Base-by-base conservation (phyloP, 2,329 filamentous ascomycete species). In the Phaeoacremonium minimum region DNA sequence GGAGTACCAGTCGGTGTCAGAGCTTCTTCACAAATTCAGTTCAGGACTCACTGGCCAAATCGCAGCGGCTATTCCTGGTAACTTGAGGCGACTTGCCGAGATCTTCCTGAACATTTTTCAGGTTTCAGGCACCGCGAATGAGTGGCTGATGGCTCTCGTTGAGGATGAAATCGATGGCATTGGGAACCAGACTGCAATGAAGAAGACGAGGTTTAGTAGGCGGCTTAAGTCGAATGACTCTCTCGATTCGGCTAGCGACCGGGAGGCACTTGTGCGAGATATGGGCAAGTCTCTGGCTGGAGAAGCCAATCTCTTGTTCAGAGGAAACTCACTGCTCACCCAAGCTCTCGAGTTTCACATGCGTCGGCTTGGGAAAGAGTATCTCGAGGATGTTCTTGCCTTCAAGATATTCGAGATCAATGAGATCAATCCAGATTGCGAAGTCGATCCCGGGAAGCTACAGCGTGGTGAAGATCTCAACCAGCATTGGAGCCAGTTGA, bases 161-260 rank as follows among this genome's bases (percentile, higher is more conserved):
- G 93, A 98, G 59, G 91, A 97, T 54, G 93, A 98, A 59, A 97
- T 98, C 39, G 93, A 97, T 52, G 91, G 91, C 1, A 82, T 93
- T 14, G 80, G 88, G 37, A 94, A 83, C 53, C 89, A 95, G 48
- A 80, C 81, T 12, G 79, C 84, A 1, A 76, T 84, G 44, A 87
- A 82, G 69, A 71, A 85, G 73, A 56, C 81, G 70, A 74, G 85
- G 4, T 89, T 86, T 59, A 85, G 76, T 57, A 75, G 74, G 44
- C 75, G 86, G 15, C 63, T 87, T 20, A 82, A 79, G 37, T 87
- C 84, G 2, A 83, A 78, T 46, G 85, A 88, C 36, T 85, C 81
- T 1, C 67, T 73, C 30, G 75, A 81, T 28, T 77, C 72, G 18
- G 59, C 61, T 13, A 77, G 70, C 43, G 85, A 88, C 41, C 75